A percentile compares a stretch with the other conserved stretches of the same genome.
phyloP scores from a whole-genome alignment of 2,329 filamentous ascomycete genomes.

The Sporothrix pseudoabietina region DNA sequence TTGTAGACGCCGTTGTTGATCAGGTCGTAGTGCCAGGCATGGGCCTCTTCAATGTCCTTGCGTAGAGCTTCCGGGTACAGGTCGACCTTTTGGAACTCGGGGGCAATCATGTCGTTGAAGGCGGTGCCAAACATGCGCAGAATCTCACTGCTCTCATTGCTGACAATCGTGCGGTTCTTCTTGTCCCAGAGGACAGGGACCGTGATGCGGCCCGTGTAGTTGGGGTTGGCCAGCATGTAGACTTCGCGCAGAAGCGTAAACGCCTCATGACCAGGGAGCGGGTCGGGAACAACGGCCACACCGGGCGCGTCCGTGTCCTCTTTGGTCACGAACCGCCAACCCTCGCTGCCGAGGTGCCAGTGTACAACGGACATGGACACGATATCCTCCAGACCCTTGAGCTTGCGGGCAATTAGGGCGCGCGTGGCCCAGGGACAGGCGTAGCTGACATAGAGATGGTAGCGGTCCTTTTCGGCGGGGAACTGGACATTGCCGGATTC shows the following conservation, averaged over 20 bases:
- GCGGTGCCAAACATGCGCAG: constrained; percentile 83
- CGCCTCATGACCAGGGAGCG: constrained; percentile 68
- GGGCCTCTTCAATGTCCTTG: constrained; percentile 70
- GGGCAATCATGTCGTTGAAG: constrained; percentile 72
- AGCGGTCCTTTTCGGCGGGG: constrained; percentile 82
- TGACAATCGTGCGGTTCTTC: constrained; percentile 74
- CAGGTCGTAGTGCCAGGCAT: constrained; percentile 76
- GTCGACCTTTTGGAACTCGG: constrained; percentile 61
- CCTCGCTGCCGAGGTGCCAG: constrained; percentile 75
- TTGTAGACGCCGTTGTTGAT: constrained; percentile 75
- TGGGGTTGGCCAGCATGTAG: constrained; percentile 73
- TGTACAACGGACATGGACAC: constrained; percentile 82
- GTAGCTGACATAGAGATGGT: constrained; percentile 94
- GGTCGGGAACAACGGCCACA: constrained; percentile 66
- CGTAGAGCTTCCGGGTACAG: constrained; percentile 69
- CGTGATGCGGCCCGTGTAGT: constrained; percentile 79
- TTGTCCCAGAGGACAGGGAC: constrained; percentile 86
- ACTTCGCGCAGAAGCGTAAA: constrained; percentile 73
- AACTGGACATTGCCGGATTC: constrained; percentile 69
- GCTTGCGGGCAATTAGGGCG: constrained; percentile 79
- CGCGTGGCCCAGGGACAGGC: constrained; percentile 94
- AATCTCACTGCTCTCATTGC: constrained; percentile 91
- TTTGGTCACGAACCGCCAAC: constrained; percentile 79
- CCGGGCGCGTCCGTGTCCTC: constrained; percentile 59
- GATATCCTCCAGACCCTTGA: constrained; percentile 89